These are phyloP conservation scores for Heterobasidion annosum DNA, from an alignment of 1,284 basidiomycete species.

Conservation along the genomic window DNA sequence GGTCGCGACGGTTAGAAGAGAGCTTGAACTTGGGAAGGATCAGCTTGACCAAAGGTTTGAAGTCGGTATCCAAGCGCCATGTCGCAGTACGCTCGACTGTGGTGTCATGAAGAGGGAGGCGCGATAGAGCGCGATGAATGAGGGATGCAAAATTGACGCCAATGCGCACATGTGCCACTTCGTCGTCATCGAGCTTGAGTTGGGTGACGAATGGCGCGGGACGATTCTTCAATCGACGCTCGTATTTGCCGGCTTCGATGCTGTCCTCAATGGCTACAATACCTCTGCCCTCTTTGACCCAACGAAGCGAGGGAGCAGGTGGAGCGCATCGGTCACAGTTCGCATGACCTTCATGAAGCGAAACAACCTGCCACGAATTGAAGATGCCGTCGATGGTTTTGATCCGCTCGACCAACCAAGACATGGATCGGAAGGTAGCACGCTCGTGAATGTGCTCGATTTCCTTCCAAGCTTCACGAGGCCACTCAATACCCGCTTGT, in stretches of 20 bases:
- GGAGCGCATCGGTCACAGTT: slow-evolving; percentile 78
- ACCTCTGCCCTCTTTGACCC: slow-evolving; percentile 57
- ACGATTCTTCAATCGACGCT: slow-evolving; percentile 80
- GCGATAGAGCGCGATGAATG: slow-evolving; percentile 79
- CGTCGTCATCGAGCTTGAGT: slow-evolving; percentile 61
- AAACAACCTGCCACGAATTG: slow-evolving; percentile 48
- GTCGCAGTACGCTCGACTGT: slow-evolving; percentile 48
- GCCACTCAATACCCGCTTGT: slow-evolving; percentile 74
- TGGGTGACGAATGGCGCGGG: slow-evolving; percentile 87
- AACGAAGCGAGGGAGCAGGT: slow-evolving; percentile 62
- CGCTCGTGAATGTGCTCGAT: slow-evolving; percentile 84
- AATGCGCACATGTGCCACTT: slow-evolving; percentile 67
- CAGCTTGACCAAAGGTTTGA: slow-evolving; percentile 56
- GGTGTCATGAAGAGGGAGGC: slow-evolving; percentile 57
- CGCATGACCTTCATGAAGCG: slow-evolving; percentile 28
- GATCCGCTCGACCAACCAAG: slow-evolving; percentile 83
- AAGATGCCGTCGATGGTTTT: slow-evolving; percentile 63
- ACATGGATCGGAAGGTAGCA: slow-evolving; percentile 68
- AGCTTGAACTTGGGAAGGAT: slow-evolving; percentile 59
- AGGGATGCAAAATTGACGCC: slow-evolving; percentile 86
- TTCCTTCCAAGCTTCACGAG: slow-evolving; percentile 62
- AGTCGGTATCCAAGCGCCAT: slow-evolving; percentile 79
- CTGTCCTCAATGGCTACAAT: slow-evolving; percentile 74
- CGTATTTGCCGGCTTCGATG: slow-evolving; percentile 77
- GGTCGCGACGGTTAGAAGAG: slow-evolving; percentile 72